Conservation (phyloP, 768 basidiomycete genomes). For the Rhizopogon salebrosus region DNA sequence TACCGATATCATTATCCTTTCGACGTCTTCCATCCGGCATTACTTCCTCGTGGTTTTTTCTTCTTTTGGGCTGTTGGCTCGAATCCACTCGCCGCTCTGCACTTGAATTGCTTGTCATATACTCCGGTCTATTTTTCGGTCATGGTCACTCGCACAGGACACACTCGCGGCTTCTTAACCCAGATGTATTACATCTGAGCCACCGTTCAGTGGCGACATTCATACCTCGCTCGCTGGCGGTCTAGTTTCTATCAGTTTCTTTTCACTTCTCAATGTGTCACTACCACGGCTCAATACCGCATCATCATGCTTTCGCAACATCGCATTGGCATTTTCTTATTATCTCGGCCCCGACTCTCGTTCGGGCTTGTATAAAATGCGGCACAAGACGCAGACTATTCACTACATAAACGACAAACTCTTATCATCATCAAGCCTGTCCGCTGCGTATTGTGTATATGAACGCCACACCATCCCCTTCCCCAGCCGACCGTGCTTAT, state of each 20-base stretch:
- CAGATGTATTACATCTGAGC: constrained; percentile 26
- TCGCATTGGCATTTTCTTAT: constrained; percentile 29
- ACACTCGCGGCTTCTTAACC: constrained; percentile 16
- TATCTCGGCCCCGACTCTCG: constrained; percentile 23
- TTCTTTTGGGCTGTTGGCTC: constrained; percentile 28
- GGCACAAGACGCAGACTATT: constrained; percentile 22
- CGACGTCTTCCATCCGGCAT: constrained; percentile 32
- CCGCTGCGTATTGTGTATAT: constrained; percentile 30
- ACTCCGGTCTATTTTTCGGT: constrained; percentile 28
- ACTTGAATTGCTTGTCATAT: constrained; percentile 13
- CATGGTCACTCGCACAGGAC: constrained; percentile 36
- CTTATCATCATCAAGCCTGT: constrained; percentile 10
- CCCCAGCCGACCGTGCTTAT: constrained; percentile 26
- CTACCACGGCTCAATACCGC: constrained; percentile 32
- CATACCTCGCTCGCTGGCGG: constrained; percentile 39
- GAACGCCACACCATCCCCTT: constrained; percentile 15
- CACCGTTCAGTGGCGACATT: constrained; percentile 35
- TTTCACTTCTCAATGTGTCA: constrained; percentile 36
- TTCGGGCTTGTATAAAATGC: constrained; percentile 35
- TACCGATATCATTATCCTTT: constrained; percentile 38
- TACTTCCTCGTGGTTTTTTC: constrained; percentile 22
- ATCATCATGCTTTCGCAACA: constrained; percentile 38
- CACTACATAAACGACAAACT: constrained; percentile 23
- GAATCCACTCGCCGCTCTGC: constrained; percentile 25
- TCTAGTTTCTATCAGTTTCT: constrained; percentile 19